Conservation (phyloP, 805 yeast species). For the Teunomyces barrocoloradensis region DNA sequence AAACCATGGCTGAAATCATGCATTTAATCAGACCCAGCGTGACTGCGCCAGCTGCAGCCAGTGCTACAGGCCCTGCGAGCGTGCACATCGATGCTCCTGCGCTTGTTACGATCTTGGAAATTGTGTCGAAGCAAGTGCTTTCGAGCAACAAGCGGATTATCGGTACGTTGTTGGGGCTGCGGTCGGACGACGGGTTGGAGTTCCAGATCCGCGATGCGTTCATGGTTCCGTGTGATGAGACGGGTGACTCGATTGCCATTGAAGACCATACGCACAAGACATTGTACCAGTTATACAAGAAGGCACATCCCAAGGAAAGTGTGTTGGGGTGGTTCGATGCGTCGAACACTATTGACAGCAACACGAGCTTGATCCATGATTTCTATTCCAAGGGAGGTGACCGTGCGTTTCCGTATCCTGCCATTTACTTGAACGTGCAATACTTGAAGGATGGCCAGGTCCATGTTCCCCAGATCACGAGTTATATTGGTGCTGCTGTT, state of each 20-base stretch:
- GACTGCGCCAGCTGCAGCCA: constrained; percentile 43
- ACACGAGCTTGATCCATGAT: constrained; percentile 77
- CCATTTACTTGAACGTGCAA: constrained; percentile 74
- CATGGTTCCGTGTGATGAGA: constrained; percentile 77
- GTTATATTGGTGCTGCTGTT: constrained; percentile 77
- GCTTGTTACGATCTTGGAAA: constrained; percentile 71
- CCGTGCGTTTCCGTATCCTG: constrained; percentile 72
- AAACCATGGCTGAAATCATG: constrained; percentile 34
- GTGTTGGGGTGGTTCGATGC: constrained; percentile 86
- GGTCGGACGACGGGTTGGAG: constrained; percentile 80
- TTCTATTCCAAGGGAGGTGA: constrained; percentile 69
- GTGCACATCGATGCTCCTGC: constrained; percentile 68
- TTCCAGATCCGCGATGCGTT: constrained; percentile 73
- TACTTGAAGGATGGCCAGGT: constrained; percentile 48
- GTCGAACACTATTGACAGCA: constrained; percentile 59
- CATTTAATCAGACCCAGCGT: constrained; percentile 52
- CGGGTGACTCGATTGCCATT: constrained; percentile 68
- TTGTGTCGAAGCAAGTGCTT: constrained; percentile 52
- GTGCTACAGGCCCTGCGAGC: constrained; percentile 47
- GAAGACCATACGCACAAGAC: constrained; percentile 74
- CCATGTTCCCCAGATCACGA: constrained; percentile 53
- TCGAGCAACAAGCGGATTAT: constrained; percentile 55
- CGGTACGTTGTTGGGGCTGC: constrained; percentile 77
- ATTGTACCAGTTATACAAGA: constrained; percentile 68
- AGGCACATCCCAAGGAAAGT: constrained; percentile 72